phyloP scores from a whole-genome alignment of 768 basidiomycete species.

The Lactifluus hygrophoroides region DNA sequence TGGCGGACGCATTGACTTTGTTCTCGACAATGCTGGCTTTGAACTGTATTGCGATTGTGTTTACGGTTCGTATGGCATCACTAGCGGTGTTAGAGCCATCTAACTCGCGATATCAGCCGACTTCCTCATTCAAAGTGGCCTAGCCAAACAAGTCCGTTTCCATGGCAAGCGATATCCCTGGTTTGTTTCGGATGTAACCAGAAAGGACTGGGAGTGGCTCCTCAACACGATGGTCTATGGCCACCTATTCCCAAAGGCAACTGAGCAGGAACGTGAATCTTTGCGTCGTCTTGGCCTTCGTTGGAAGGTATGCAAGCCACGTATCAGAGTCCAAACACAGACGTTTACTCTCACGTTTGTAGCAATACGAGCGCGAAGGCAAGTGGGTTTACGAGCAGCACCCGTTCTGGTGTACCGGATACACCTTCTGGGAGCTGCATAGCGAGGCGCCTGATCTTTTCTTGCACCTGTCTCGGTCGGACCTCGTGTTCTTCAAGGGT shows the following conservation, averaged over 20 bases:
- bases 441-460: constrained; percentile 85
- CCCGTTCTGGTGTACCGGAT: constrained; percentile 94
- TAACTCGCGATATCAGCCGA: constrained; percentile 49
- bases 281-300: constrained; percentile 69
- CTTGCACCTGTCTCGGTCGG: constrained; percentile 81
- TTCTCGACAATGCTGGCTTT: constrained; percentile 82
- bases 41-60: constrained; percentile 85
- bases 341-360: background rate
- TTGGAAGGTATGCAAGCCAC: constrained; percentile 65
- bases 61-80: constrained; percentile 47
- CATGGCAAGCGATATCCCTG: constrained; percentile 94
- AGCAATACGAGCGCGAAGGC: constrained; percentile 89
- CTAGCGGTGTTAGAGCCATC: background rate
- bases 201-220: constrained; percentile 92
- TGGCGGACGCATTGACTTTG: constrained; percentile 44
- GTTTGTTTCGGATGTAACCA: constrained; percentile 92
- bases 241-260: constrained; percentile 79
- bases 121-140: constrained; percentile 85
- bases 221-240: constrained; percentile 84
- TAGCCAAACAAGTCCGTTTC: constrained; percentile 79
- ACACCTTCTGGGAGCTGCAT: constrained; percentile 85
- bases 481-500: constrained; percentile 92
- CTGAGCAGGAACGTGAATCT: constrained; percentile 73
- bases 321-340: background rate
- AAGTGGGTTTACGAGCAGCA: constrained; percentile 94